phyloP scores from a whole-genome alignment of 1,284 basidiomycete genomes.

The Boletus semigastroideus region DNA sequence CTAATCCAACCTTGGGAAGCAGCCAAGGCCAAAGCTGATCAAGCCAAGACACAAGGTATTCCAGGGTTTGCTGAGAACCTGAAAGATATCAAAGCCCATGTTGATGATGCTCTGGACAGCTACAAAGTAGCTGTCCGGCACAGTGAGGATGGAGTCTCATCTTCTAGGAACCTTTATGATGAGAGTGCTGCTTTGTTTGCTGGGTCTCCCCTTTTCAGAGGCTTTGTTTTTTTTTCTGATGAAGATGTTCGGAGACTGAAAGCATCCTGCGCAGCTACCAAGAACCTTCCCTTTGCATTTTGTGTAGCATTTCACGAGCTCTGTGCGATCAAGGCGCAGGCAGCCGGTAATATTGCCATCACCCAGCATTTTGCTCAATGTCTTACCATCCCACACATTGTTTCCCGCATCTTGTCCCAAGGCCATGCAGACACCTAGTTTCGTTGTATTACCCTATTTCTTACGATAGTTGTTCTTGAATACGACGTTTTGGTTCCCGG shows the following conservation, averaged over 20 bases:
- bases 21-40: conserved; percentile 27
- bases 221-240: conserved; percentile 26
- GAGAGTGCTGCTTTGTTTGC: conserved; percentile 19
- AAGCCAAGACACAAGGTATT: conserved; percentile 6
- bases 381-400: conserved; percentile 19
- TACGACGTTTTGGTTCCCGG: neutral
- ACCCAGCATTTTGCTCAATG: conserved; percentile 27
- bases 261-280: conserved; percentile 48
- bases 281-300: conserved; percentile 39
- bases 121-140: conserved; percentile 12
- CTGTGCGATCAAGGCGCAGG: conserved; percentile 48
- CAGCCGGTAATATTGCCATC: conserved; percentile 30
- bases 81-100: conserved; percentile 36
- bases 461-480: neutral
- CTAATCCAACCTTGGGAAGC: conserved; percentile 19
- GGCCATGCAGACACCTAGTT: neutral
- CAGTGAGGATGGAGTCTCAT: neutral
- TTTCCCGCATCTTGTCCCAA: conserved; percentile 25
- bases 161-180: conserved; percentile 6
- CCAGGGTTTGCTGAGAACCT: conserved; percentile 33
- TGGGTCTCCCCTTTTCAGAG: conserved; percentile 14
- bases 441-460: neutral
- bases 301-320: conserved; percentile 45
- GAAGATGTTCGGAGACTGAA: conserved; percentile 42
- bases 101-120: conserved; percentile 26